phyloP scores from a whole-genome alignment of 768 basidiomycete genomes.

The Boletus eberwhitei region DNA sequence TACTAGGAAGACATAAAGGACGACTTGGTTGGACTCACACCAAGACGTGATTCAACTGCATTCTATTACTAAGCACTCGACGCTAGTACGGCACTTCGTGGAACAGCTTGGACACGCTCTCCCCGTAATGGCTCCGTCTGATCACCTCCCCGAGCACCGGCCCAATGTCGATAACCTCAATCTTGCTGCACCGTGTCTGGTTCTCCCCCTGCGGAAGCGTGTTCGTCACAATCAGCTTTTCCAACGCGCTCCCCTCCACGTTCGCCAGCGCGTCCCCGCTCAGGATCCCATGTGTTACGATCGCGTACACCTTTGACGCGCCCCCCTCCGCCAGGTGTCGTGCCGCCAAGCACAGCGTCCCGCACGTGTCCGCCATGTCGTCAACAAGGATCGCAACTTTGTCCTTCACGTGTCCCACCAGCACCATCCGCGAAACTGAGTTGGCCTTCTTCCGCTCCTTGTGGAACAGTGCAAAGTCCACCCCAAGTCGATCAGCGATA shows the following conservation, averaged over 20 bases:
- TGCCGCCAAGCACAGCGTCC: slow-evolving; percentile 90
- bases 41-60: neutral
- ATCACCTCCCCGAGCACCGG: slow-evolving; percentile 96
- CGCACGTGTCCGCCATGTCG: slow-evolving; percentile 98
- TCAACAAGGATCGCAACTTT: slow-evolving; percentile 95
- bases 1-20: slow-evolving; percentile 20
- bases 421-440: slow-evolving; percentile 90
- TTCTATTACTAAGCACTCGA: slow-evolving; percentile 15
- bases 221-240: slow-evolving; percentile 97
- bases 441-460: slow-evolving; percentile 98
- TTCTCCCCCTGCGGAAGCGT: slow-evolving; percentile 89
- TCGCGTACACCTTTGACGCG: slow-evolving; percentile 78
- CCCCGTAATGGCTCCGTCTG: slow-evolving; percentile 94
- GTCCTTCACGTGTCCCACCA: slow-evolving; percentile 91
- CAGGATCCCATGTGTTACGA: slow-evolving; percentile 96
- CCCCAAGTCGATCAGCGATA: slow-evolving; percentile 91
- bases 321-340: slow-evolving; percentile 87
- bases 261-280: slow-evolving; percentile 82
- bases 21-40: neutral
- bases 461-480: slow-evolving; percentile 99
- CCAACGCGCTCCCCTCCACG: slow-evolving; percentile 70
- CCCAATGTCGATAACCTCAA: slow-evolving; percentile 94
- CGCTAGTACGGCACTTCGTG: slow-evolving; percentile 83
- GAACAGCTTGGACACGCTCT: slow-evolving; percentile 86
- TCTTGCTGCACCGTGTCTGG: slow-evolving; percentile 65